Evolutionary conservation across 1,139 yeast genomes (phyloP).

Genomic region (Wickerhamomyces sp.): DNA sequence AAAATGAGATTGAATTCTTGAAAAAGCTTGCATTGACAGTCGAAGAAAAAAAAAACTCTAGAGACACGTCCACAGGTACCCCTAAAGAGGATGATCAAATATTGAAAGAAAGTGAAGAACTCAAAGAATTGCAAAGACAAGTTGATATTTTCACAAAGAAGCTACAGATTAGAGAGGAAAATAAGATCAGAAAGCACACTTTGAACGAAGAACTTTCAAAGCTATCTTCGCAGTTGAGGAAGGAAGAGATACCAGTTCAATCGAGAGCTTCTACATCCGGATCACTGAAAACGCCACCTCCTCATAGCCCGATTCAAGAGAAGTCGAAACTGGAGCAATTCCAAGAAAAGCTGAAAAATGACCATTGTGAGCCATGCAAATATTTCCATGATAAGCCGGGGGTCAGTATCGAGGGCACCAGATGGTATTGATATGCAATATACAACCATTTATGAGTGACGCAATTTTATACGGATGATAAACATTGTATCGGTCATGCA

Average conservation of each 20-base stretch:
- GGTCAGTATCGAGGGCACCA: slow-evolving; percentile 10
- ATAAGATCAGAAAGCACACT: slow-evolving; percentile 15
- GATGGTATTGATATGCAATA: slow-evolving; percentile 11
- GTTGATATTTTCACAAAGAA: slow-evolving; percentile 14
- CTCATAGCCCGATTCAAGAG: too few species aligned
- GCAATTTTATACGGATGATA: too few species aligned
- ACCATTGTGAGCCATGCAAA: too few species aligned
- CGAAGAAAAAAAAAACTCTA: background rate
- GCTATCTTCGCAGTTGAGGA: slow-evolving; percentile 1
- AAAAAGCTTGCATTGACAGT: slow-evolving; percentile 11
- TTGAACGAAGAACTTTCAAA: slow-evolving; percentile 15
- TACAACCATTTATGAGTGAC: too few species aligned
- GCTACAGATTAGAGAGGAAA: slow-evolving; percentile 19
- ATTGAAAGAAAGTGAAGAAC: slow-evolving; percentile 16
- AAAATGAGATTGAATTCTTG: slow-evolving; percentile 17
- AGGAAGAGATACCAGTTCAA: slow-evolving; percentile 1
- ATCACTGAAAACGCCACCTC: too few species aligned
- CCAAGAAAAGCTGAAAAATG: too few species aligned
- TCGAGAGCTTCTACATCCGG: background rate
- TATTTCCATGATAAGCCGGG: background rate
- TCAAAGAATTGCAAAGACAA: slow-evolving; percentile 13
- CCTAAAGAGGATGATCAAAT: slow-evolving; percentile 17
- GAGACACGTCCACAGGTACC: background rate
- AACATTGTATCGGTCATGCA: too few species aligned
- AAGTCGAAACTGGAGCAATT: too few species aligned